Evolutionary conservation across 371 early-diverging fungal genomes (phyloP).

Genomic region (Haplosporangium sp.): DNA sequence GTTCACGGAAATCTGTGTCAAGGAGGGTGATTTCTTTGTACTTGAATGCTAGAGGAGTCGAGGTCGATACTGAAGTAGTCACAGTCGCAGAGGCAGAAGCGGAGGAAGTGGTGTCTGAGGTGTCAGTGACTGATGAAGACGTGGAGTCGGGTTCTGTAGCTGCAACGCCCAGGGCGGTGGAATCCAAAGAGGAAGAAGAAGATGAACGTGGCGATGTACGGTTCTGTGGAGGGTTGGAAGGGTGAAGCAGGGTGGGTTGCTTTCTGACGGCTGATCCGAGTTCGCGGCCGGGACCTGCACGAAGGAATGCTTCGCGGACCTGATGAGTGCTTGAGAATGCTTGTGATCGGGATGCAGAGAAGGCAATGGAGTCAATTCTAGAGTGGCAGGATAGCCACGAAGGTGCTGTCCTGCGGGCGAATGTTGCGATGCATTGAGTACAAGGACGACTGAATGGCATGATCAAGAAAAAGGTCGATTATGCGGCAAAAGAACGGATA

Average conservation of each 20-base stretch:
- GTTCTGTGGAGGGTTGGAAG: too few species aligned
- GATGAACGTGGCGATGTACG: neutral
- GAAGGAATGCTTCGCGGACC: slow-evolving; percentile 28
- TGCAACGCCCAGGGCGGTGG: too few species aligned
- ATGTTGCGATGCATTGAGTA: slow-evolving; percentile 7
- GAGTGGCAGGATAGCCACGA: neutral
- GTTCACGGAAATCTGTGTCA: slow-evolving; percentile 86
- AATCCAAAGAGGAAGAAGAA: neutral
- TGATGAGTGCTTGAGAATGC: slow-evolving; percentile 13
- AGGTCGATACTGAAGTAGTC: neutral
- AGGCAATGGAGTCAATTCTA: neutral
- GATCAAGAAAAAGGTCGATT: neutral
- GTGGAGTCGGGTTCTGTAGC: neutral
- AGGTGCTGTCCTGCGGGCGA: neutral
- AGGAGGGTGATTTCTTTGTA: slow-evolving; percentile 69
- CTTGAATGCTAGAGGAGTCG: neutral
- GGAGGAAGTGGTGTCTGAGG: neutral
- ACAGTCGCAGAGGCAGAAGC: neutral
- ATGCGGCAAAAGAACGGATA: too few species aligned
- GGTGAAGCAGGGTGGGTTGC: neutral
- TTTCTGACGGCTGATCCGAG: neutral
- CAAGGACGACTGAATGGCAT: slow-evolving; percentile 1
- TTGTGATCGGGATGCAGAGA: neutral
- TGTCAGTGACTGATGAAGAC: neutral
- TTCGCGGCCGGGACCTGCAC: slow-evolving; percentile 35